These are phyloP conservation scores for Blastobotrys indianensis DNA, from an alignment of 1,139 yeast genomes.

Conservation along the genomic window DNA sequence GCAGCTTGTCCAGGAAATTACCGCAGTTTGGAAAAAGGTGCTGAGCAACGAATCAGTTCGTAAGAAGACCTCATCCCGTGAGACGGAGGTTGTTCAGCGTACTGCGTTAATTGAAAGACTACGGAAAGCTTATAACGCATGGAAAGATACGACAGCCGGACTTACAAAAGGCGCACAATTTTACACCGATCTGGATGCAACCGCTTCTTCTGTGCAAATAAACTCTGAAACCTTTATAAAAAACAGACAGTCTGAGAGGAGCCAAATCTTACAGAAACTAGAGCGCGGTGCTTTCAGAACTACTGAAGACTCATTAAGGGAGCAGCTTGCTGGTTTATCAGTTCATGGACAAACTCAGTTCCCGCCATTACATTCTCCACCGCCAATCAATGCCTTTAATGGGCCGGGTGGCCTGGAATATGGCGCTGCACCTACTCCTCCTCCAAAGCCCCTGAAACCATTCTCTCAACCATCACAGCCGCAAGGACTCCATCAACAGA, in stretches of 20 bases:
- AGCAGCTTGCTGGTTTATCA: conserved; percentile 25
- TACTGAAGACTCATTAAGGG: conserved; percentile 23
- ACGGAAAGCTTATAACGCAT: conserved; percentile 44
- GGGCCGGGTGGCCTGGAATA: conserved; percentile 16
- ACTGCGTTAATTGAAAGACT: conserved; percentile 43
- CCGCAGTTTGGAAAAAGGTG: conserved; percentile 52
- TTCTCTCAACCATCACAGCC: conserved; percentile 6
- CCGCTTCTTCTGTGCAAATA: conserved; percentile 38
- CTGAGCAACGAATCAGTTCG: conserved; percentile 40
- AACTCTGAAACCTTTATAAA: conserved; percentile 36
- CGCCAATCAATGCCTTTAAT: conserved; percentile 5
- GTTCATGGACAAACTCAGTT: conserved; percentile 8
- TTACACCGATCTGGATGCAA: conserved; percentile 50
- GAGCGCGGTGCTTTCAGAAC: too few species aligned
- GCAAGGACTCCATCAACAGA: conserved; percentile 17
- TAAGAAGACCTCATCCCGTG: conserved; percentile 33
- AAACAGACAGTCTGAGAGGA: conserved; percentile 33
- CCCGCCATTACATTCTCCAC: conserved; percentile 10
- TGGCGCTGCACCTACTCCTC: conserved; percentile 15
- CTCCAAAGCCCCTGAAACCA: conserved; percentile 21
- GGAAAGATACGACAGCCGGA: conserved; percentile 58
- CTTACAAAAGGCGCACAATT: conserved; percentile 55
- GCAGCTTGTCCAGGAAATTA: conserved; percentile 49
- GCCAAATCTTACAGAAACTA: too few species aligned
- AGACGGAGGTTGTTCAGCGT: conserved; percentile 38